Base-by-base conservation (phyloP, 108 stramenopile species). In the Cyclotella cryptica region DNA sequence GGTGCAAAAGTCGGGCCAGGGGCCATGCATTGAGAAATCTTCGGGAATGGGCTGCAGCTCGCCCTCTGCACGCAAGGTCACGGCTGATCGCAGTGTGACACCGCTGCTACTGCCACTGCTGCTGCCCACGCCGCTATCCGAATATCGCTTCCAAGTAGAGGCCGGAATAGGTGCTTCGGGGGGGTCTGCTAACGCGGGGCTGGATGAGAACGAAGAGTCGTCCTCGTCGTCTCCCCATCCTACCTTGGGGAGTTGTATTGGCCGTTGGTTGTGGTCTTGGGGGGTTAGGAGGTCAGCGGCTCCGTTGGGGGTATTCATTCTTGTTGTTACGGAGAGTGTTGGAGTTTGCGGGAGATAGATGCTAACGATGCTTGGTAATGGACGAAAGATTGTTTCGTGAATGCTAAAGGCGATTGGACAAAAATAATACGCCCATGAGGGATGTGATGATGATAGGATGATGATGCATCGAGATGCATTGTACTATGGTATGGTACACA, bases 11-110 rank as follows among this genome's bases (percentile, higher is more conserved):
- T 74, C 73, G 7, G 61, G 49, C 73, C 73, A 74, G 15, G 27
- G 58, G n/a, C 73, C 73, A 14, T 74, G 73, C 62, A 74, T 74
- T 4, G 73, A 74, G n/a, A 62, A 53, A n/a, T 74, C 73, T 46
- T 74, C 73, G n/a, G 73, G 73, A 24, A 74, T 74, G 19, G 73
- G 51, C 29, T 44, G 55, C 57, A 74, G 49, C 29, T 65, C 73
- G 30, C 10, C n/a, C 9, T 44, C 26, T 18, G 11, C 14, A 21
- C 26, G 61, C 13, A 46, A 35, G 54, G 11, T 12, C 59, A 8
- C 24, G 15, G 26, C 28, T 14, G 45, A 47, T 27, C n/a, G 54
- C n/a, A 40, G 59, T 6, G 17, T 18, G 35, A 18, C 8, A 41
- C 17, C 26, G 61, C 61, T 21, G 61, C 17, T 62, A 10, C 61